Conservation (phyloP, 108 stramenopile genomes). For the Skeletonema tropicum region DNA sequence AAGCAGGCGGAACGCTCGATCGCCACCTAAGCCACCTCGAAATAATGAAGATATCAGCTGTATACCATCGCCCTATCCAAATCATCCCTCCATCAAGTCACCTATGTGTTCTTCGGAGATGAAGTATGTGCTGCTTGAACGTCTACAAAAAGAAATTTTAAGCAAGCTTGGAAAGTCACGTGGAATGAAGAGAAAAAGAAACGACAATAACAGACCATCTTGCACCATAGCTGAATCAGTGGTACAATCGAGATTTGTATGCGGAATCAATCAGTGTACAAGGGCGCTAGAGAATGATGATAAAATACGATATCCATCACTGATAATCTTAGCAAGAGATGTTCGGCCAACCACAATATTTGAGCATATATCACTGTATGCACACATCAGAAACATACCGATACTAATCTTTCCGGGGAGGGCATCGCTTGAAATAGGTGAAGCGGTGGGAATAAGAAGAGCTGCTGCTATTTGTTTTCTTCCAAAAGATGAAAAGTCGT, state of each 20-base stretch:
- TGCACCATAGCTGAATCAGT: slow-evolving; percentile 10
- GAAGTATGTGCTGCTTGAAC: slow-evolving; percentile 68
- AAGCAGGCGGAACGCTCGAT: neutral
- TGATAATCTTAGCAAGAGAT: slow-evolving; percentile 57
- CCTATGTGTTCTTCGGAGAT: slow-evolving; percentile 42
- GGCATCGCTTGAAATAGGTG: slow-evolving; percentile 67
- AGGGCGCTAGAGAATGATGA: slow-evolving; percentile 46
- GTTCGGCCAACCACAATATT: slow-evolving; percentile 69
- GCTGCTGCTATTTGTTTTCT: slow-evolving; percentile 59
- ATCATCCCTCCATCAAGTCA: slow-evolving; percentile 26
- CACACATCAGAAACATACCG: slow-evolving; percentile 29
- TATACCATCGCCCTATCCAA: slow-evolving; percentile 27
- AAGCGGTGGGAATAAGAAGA: slow-evolving; percentile 48
- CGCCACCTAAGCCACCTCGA: neutral
- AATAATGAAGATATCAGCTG: slow-evolving; percentile 42
- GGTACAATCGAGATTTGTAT: slow-evolving; percentile 24
- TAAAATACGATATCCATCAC: slow-evolving; percentile 1
- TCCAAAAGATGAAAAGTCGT: slow-evolving; percentile 3
- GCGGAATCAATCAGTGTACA: slow-evolving; percentile 70
- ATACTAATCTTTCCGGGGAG: slow-evolving; percentile 65
- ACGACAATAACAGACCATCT: neutral
- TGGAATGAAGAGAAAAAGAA: slow-evolving; percentile 4
- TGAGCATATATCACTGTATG: slow-evolving; percentile 57
- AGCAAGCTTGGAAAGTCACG: slow-evolving; percentile 24
- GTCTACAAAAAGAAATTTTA: slow-evolving; percentile 73